These are phyloP conservation scores for Viola odorata DNA, from an alignment of 345 rosid species.

Conservation along the genomic window DNA sequence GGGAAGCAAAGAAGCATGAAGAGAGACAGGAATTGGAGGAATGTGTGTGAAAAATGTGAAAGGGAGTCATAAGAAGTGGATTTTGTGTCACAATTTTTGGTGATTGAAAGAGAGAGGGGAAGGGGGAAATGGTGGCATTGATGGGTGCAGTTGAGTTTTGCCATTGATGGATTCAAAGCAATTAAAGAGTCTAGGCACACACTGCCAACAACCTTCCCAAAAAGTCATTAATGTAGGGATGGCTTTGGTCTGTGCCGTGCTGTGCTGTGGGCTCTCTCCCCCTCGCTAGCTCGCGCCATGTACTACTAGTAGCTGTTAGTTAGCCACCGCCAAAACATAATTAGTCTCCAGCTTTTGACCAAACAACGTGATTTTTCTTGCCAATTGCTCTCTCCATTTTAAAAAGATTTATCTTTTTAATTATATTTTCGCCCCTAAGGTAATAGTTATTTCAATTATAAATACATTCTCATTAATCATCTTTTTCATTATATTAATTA, in stretches of 20 bases:
- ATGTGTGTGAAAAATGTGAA: constrained; percentile 8
- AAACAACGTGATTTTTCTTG: no score
- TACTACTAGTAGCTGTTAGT: no score
- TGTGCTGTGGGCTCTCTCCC: no score
- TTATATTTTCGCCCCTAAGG: no score
- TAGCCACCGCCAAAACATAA: no score
- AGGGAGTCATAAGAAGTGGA: background rate
- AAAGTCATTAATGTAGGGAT: constrained; percentile 32
- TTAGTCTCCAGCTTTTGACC: no score
- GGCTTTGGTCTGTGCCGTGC: constrained; percentile 1
- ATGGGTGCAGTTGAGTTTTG: constrained; percentile 19
- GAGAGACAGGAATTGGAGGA: background rate
- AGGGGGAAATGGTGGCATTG: constrained; percentile 22
- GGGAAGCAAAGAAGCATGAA: background rate
- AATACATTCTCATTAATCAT: no score
- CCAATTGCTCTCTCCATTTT: no score
- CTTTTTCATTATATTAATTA: no score
- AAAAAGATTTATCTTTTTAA: no score
- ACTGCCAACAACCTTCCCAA: constrained; percentile 40
- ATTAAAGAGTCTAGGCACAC: constrained; percentile 9
- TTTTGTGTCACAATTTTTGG: background rate
- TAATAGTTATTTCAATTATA: no score
- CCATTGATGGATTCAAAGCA: constrained; percentile 10
- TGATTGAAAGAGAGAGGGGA: background rate
- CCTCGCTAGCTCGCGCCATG: no score